Evolutionary conservation across 805 yeast genomes (phyloP).

Genomic region (Groenewaldozyma salmanticensis): DNA sequence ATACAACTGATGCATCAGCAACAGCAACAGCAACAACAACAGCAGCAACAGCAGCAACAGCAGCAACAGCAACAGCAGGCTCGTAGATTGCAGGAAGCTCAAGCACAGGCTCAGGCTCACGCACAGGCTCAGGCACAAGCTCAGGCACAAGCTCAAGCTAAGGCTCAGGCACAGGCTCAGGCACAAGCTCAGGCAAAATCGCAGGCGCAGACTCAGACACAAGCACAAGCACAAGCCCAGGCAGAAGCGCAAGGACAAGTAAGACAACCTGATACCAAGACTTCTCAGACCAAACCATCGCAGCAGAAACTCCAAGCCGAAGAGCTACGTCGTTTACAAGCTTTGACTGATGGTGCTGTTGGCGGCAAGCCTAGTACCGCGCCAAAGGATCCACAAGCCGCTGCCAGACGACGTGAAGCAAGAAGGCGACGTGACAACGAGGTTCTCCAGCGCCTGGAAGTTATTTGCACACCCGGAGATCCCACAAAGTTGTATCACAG

Average conservation of each 20-base stretch:
- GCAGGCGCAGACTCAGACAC: conserved; percentile 2
- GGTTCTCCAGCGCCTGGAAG: conserved; percentile 56
- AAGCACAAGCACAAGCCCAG: conserved; percentile 1
- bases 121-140: conserved; percentile 2
- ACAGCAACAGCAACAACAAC: conserved; percentile 18
- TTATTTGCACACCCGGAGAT: conserved; percentile 78
- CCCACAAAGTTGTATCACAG: conserved; percentile 63
- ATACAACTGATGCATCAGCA: conserved; percentile 16
- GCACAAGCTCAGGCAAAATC: neutral
- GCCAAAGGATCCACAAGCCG: conserved; percentile 18
- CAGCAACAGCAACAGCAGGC: conserved; percentile 9
- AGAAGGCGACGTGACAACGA: conserved; percentile 64
- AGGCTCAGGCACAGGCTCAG: neutral
- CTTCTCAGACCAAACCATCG: neutral
- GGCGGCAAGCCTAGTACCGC: conserved; percentile 12
- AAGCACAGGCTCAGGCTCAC: conserved; percentile 5
- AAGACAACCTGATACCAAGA: neutral
- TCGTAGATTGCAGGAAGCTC: conserved; percentile 6
- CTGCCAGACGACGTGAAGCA: conserved; percentile 54
- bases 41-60: conserved; percentile 12
- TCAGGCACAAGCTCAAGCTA: conserved; percentile 2
- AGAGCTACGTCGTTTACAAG: conserved; percentile 20
- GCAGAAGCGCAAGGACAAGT: neutral
- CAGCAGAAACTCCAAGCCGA: conserved; percentile 14
- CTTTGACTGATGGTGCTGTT: conserved; percentile 20